Base-by-base conservation (phyloP, 768 basidiomycete genomes). In the Rhizopogon salebrosus region DNA sequence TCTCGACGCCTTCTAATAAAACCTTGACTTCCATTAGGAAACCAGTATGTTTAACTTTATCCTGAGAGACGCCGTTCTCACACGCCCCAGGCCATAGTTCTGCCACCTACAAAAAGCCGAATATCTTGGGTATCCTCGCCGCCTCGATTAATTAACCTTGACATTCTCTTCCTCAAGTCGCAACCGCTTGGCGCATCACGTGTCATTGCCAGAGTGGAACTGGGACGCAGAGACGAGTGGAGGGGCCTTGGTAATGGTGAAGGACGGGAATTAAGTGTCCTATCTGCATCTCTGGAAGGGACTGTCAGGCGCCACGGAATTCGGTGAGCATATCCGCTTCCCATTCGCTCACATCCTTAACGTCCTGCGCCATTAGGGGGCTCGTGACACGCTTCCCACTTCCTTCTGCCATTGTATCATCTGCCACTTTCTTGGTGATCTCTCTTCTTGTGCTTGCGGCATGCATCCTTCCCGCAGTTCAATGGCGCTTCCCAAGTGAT, bases 181-280 rank as follows among this genome's bases (percentile, higher is more conserved):
- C 84, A 82, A 60, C 63, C 75, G 22, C 64, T 80, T 4, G 74
- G 74, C 2, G 74, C 74, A 24, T 71, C 80, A 13, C 69, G 68
- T 11, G 63, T 86, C 13, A 60, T 70, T 43, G 90, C 85, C n/a
- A 69, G 66, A 46, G 72, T 92, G n/a, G 79, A 87, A 60, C 63
- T 93, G 39, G 91, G 91, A 4, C 81, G 91, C 39, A 74, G 68
- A 11, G 91, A 93, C 63, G 72, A 72, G 29, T 93, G 91, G 91
- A 83, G 68, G 64, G 77, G 71, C 26, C 43, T 92, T 20, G 89
- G 89, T 6, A 71, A 65, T 13, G 90, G 89, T 2, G 72, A 85
- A 67, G 87, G 82, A 14, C 82, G 85, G 49, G 91, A 93, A 65
- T 60, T 93, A 3, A 85, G 79, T 56, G 80, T 93, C 8, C 62